Percentiles rank a stretch among this genome's conserved stretches.
Conservation (phyloP, 768 basidiomycete genomes). For the Tremella fuciformis region DNA sequence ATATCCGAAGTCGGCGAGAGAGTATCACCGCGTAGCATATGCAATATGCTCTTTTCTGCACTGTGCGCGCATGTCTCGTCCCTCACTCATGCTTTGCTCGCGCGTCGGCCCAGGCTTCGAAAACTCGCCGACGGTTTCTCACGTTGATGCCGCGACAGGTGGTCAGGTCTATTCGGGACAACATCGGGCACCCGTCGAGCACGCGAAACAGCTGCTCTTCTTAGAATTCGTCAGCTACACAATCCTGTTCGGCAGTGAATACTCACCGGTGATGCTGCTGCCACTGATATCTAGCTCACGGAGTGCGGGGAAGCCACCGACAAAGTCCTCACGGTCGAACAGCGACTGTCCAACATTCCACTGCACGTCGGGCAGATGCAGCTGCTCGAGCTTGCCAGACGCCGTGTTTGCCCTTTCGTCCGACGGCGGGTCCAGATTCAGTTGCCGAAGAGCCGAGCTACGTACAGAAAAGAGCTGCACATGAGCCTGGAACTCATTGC, state of each 20-base stretch:
- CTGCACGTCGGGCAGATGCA: conserved; percentile 23
- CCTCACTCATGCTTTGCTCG: neutral
- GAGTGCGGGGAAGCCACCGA: conserved; percentile 17
- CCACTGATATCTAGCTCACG: conserved; percentile 31
- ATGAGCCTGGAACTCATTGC: too few relatives aligned
- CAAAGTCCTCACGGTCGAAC: conserved; percentile 8
- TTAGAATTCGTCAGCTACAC: conserved; percentile 3
- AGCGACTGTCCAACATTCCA: neutral
- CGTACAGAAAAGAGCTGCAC: too few relatives aligned
- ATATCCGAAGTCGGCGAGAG: conserved; percentile 21
- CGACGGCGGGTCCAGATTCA: too few relatives aligned
- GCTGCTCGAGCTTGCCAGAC: conserved; percentile 20
- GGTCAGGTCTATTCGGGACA: conserved; percentile 36
- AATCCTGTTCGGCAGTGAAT: neutral
- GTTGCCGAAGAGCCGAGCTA: too few relatives aligned
- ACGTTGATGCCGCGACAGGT: conserved; percentile 39
- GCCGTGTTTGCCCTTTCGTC: too few relatives aligned
- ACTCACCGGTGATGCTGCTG: conserved; percentile 30
- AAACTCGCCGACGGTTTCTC: conserved; percentile 32
- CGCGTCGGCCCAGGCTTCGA: conserved; percentile 22
- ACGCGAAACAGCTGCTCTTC: conserved; percentile 36
- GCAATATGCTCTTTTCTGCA: neutral
- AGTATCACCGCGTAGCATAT: conserved; percentile 7
- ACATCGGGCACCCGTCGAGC: conserved; percentile 26
- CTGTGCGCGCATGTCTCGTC: neutral